Conservation (phyloP, 805 yeast genomes). For the Ogataea nakhonphanomensis region DNA sequence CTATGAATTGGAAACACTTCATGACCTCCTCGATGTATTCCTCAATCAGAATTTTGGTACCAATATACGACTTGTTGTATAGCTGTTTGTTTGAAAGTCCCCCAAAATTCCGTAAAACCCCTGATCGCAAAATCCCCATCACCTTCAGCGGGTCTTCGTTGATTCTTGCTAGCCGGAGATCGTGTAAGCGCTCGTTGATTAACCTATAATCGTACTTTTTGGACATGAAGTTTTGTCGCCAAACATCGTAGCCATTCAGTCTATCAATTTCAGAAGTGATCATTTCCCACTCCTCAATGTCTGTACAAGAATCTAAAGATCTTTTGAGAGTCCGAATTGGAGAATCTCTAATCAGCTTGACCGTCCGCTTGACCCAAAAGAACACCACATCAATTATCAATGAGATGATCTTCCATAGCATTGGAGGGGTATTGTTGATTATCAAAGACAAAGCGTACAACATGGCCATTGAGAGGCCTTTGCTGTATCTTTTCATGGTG, state of each 20-base stretch:
- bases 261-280: constrained; percentile 48
- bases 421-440: constrained; percentile 24
- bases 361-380: constrained; percentile 42
- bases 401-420: constrained; percentile 28
- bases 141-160: constrained; percentile 54
- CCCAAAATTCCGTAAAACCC: constrained; percentile 85
- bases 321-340: constrained; percentile 20
- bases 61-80: constrained; percentile 78
- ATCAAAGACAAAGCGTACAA: constrained; percentile 14
- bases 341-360: constrained; percentile 17
- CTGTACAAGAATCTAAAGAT: constrained; percentile 42
- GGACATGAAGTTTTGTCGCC: constrained; percentile 84
- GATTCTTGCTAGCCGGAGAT: constrained; percentile 58
- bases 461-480: constrained; percentile 17
- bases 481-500: constrained; percentile 11
- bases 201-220: constrained; percentile 79
- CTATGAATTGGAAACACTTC: constrained; percentile 58
- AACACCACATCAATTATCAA: constrained; percentile 42
- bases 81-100: constrained; percentile 78
- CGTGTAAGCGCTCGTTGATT: constrained; percentile 68
- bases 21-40: constrained; percentile 78
- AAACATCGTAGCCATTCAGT: constrained; percentile 50
- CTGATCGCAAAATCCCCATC: constrained; percentile 71
- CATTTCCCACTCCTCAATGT: constrained; percentile 69
- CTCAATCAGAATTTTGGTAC: constrained; percentile 86